A percentile compares a stretch with the other conserved stretches of the same genome.
Conservation (phyloP, 192 early-diverging fungal genomes). For the Coemansia sp. region DNA sequence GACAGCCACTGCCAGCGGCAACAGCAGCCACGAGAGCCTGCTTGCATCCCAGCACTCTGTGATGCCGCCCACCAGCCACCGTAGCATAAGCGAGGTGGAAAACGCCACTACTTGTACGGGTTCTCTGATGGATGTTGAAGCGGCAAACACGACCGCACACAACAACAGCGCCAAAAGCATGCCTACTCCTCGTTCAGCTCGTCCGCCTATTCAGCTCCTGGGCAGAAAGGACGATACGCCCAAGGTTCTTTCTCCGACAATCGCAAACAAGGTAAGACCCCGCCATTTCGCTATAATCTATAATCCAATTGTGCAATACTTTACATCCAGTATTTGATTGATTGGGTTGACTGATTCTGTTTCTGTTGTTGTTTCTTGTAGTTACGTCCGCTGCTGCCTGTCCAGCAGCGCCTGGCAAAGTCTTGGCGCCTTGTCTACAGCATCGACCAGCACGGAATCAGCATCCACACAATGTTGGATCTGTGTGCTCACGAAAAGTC, state of each 20-base stretch:
- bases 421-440: slow-evolving; percentile 86
- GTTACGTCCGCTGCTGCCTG: slow-evolving; percentile 78
- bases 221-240: slow-evolving; percentile 36
- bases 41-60: slow-evolving; percentile 5
- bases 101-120: neutral
- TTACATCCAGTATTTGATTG: too few species aligned
- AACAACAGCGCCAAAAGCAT: neutral
- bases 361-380: slow-evolving; percentile 28
- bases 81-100: neutral
- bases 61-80: neutral
- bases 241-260: slow-evolving; percentile 42
- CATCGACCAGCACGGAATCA: slow-evolving; percentile 92
- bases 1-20: neutral
- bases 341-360: neutral
- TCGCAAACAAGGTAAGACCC: slow-evolving; percentile 20
- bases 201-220: slow-evolving; percentile 32
- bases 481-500: slow-evolving; percentile 66
- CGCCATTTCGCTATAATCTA: too few species aligned
- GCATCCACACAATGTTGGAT: slow-evolving; percentile 78
- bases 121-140: slow-evolving; percentile 6
- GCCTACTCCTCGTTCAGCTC: neutral
- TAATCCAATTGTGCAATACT: too few species aligned
- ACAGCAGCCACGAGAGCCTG: slow-evolving; percentile 15
- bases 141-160: slow-evolving; percentile 15
- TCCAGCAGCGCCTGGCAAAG: slow-evolving; percentile 70